Conservation (phyloP, 352 stramenopile genomes). For the Thraustotheca clavata region DNA sequence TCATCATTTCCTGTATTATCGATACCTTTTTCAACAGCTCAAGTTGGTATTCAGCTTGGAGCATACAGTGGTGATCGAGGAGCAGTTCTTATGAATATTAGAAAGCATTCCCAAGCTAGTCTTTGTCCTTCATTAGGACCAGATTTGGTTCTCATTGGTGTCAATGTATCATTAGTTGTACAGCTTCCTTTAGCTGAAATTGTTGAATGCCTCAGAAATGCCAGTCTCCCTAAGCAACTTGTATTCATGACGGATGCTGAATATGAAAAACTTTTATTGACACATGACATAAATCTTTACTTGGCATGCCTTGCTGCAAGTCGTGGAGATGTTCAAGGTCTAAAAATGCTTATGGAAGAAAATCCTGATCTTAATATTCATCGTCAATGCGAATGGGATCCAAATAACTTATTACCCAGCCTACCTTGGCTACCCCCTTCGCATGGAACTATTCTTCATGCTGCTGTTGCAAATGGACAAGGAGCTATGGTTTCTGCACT, state of each 20-base stretch:
- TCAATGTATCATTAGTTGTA: constrained; percentile 77
- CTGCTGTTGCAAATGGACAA: constrained; percentile 50
- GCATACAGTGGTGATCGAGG: constrained; percentile 68
- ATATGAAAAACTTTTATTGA: constrained; percentile 66
- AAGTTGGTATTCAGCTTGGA: constrained; percentile 77
- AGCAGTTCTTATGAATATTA: constrained; percentile 62
- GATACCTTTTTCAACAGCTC: constrained; percentile 73
- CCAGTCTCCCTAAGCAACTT: constrained; percentile 62
- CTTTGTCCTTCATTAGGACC: constrained; percentile 57
- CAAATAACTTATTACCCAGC: constrained; percentile 50
- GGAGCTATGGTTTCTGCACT: constrained; percentile 56
- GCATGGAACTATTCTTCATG: constrained; percentile 52
- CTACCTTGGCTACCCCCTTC: constrained; percentile 39
- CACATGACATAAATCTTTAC: constrained; percentile 63
- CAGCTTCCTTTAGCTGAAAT: constrained; percentile 76
- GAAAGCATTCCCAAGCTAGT: constrained; percentile 72
- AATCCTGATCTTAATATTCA: constrained; percentile 50
- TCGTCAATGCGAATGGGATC: constrained; percentile 58
- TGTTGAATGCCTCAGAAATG: constrained; percentile 44
- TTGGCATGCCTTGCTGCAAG: constrained; percentile 56
- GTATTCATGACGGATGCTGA: constrained; percentile 81
- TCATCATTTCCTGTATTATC: constrained; percentile 48
- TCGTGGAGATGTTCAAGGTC: constrained; percentile 61
- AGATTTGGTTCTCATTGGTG: constrained; percentile 64
- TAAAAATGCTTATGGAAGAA: constrained; percentile 37